Evolutionary conservation across 75 land plant species (phyloP).

Genomic region (Sequoia sempervirens): DNA sequence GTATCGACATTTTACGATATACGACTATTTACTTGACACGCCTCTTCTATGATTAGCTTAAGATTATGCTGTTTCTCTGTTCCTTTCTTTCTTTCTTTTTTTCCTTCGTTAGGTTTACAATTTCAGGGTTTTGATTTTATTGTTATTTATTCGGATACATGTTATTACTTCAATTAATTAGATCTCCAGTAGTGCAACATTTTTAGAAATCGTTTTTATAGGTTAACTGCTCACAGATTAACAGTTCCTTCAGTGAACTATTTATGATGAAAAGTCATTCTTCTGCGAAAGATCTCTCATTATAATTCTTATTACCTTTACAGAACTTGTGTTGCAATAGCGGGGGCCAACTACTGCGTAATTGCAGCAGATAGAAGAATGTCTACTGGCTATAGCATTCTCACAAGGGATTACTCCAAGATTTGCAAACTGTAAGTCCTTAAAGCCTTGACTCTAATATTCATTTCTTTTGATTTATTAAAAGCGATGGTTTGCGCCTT

Average conservation of each 20-base stretch:
- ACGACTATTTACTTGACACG: too few relatives aligned
- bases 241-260: not conserved
- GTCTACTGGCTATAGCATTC: slow-evolving; percentile 88
- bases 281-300: not conserved
- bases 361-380: slow-evolving; percentile 90
- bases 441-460: not conserved
- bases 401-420: slow-evolving; percentile 88
- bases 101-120: not conserved
- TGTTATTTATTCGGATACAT: not conserved
- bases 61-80: not conserved
- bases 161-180: not conserved
- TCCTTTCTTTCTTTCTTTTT: too few relatives aligned
- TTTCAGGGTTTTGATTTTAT: too few relatives aligned
- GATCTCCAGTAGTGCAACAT: not conserved
- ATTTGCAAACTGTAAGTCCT: slow-evolving; percentile 58
- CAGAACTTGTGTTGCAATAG: slow-evolving; percentile 91
- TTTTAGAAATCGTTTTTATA: not conserved
- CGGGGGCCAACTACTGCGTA: slow-evolving; percentile 90
- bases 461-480: not conserved
- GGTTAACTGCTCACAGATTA: not conserved
- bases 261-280: not conserved
- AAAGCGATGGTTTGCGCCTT: not conserved
- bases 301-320: slow-evolving; percentile 2
- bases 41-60: too few relatives aligned
- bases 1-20: too few relatives aligned